These are phyloP conservation scores for Corymbia maculata DNA, from an alignment of 345 rosid species.

Conservation along the genomic window DNA sequence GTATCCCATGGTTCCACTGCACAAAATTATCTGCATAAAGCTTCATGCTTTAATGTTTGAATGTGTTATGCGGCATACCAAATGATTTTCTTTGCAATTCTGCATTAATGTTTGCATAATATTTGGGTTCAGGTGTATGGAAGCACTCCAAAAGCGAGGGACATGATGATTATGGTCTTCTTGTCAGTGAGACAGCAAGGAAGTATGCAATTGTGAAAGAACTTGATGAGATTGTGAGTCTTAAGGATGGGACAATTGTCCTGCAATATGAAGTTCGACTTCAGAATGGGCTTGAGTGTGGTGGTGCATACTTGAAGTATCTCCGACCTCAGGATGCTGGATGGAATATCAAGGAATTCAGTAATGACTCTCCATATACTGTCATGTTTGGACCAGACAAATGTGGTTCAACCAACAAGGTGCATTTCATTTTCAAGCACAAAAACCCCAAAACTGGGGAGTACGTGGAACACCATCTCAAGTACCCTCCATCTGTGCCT, in stretches of 20 bases:
- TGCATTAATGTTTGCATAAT: neutral
- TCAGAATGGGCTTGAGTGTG: slow-evolving; percentile 48
- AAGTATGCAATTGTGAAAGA: slow-evolving; percentile 41
- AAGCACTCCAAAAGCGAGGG: slow-evolving; percentile 44
- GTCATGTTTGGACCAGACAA: slow-evolving; percentile 63
- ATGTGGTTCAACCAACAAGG: slow-evolving; percentile 50
- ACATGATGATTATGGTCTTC: slow-evolving; percentile 51
- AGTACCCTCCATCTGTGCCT: slow-evolving; percentile 37
- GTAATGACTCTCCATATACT: slow-evolving; percentile 34
- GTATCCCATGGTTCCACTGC: neutral
- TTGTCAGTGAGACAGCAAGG: slow-evolving; percentile 38
- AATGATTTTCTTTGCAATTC: neutral
- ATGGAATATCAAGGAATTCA: slow-evolving; percentile 30
- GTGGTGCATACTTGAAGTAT: slow-evolving; percentile 53
- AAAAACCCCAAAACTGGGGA: slow-evolving; percentile 43
- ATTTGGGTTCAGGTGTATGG: slow-evolving; percentile 33
- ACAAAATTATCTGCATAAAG: neutral
- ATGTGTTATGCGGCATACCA: neutral
- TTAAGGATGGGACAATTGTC: slow-evolving; percentile 23
- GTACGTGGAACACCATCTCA: slow-evolving; percentile 42
- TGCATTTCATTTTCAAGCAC: slow-evolving; percentile 49
- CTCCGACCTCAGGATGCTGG: slow-evolving; percentile 38
- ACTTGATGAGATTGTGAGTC: slow-evolving; percentile 13
- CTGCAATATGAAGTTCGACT: slow-evolving; percentile 48
- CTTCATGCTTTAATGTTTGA: neutral